Conservation (phyloP, 2,329 filamentous ascomycete species). For the Aspergillus jensenii region DNA sequence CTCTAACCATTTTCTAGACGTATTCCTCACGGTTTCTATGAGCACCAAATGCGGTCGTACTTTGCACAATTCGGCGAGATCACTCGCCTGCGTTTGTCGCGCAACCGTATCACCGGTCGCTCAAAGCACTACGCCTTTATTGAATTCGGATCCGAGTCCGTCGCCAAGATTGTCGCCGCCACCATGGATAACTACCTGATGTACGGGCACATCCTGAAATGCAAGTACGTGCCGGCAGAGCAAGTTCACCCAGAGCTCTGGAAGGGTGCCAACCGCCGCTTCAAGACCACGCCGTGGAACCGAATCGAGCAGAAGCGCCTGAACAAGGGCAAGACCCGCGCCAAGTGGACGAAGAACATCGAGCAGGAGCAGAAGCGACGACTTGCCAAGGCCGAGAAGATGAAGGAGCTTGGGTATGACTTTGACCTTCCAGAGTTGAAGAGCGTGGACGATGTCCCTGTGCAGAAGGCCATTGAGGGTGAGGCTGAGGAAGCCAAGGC, state of each 20-base stretch:
- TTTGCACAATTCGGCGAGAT: constrained; percentile 91
- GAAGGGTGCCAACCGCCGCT: constrained; percentile 86
- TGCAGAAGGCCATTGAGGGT: constrained; percentile 39
- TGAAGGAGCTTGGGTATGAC: constrained; percentile 81
- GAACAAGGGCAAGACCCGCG: constrained; percentile 69
- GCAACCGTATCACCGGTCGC: constrained; percentile 86
- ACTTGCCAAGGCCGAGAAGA: constrained; percentile 66
- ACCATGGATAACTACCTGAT: constrained; percentile 98
- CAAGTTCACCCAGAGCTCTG: constrained; percentile 80
- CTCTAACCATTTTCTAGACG: constrained; percentile 49
- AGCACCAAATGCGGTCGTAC: constrained; percentile 90
- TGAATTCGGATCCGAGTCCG: constrained; percentile 74
- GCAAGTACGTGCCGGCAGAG: constrained; percentile 72
- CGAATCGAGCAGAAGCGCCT: constrained; percentile 77
- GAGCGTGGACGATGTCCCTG: constrained; percentile 54
- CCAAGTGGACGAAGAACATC: constrained; percentile 76
- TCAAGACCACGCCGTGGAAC: constrained; percentile 85
- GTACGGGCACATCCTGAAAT: constrained; percentile 91
- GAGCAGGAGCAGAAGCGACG: constrained; percentile 71
- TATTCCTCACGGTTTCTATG: constrained; percentile 94
- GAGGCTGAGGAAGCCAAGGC: constrained; percentile 33
- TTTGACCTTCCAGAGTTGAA: constrained; percentile 74
- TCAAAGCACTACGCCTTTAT: constrained; percentile 95
- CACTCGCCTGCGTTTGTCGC: constrained; percentile 73
- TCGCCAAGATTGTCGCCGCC: constrained; percentile 88